Evolutionary conservation across 306 rosid genomes (phyloP).

Genomic region (Castanea sativa): DNA sequence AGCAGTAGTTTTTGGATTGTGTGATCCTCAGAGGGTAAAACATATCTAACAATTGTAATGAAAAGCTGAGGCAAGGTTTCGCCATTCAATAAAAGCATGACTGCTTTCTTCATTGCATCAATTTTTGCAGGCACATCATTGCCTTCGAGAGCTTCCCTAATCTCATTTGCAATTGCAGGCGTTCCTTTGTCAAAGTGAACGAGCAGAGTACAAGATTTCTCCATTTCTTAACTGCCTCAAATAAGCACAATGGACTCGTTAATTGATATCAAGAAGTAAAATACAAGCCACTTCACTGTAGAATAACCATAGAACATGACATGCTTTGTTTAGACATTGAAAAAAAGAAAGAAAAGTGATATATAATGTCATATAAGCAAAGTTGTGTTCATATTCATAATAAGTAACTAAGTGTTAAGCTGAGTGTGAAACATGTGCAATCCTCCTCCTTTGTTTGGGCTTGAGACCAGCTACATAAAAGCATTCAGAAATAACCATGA

Average conservation of each 20-base stretch:
- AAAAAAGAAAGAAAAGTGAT: not conserved
- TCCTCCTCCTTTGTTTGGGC: not conserved
- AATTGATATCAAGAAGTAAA: not conserved
- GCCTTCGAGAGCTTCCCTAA: constrained; percentile 83
- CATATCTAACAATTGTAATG: constrained; percentile 92
- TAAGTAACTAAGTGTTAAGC: not conserved
- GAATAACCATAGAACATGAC: not conserved
- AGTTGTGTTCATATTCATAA: not conserved
- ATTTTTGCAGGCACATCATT: constrained; percentile 66
- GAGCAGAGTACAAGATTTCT: constrained; percentile 84
- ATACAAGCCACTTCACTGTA: not conserved
- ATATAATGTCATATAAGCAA: not conserved
- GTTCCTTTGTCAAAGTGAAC: constrained; percentile 96
- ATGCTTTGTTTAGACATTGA: not conserved
- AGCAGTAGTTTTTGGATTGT: constrained; percentile 94
- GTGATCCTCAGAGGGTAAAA: constrained; percentile 92
- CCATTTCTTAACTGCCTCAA: constrained; percentile 37
- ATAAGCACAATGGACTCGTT: not conserved
- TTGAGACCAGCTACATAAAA: too few relatives aligned
- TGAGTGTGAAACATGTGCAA: not conserved
- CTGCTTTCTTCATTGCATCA: constrained; percentile 81
- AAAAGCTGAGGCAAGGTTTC: constrained; percentile 88
- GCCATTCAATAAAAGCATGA: constrained; percentile 89
- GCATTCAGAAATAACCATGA: not conserved
- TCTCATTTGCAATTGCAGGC: constrained; percentile 86